A percentile compares a stretch with the other conserved stretches of the same genome.
Conservation (phyloP, 805 yeast genomes). For the Maudiozyma serrabonitensis region DNA sequence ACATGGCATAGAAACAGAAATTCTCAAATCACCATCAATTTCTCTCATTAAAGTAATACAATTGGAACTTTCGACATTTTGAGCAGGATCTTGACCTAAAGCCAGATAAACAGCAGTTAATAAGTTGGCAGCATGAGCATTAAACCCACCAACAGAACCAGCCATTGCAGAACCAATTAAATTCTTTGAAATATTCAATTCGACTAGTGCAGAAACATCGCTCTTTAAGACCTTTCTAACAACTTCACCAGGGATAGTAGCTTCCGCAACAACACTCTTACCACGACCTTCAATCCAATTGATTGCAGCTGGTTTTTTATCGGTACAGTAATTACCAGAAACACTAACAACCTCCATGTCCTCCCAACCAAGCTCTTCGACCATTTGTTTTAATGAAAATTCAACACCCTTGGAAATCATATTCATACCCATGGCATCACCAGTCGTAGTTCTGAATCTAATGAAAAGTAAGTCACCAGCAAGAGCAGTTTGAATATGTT, state of each 20-base stretch:
- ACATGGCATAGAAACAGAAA: slow-evolving; percentile 97
- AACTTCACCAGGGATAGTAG: slow-evolving; percentile 72
- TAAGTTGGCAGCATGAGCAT: slow-evolving; percentile 95
- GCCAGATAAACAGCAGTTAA: slow-evolving; percentile 93
- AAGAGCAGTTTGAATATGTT: slow-evolving; percentile 81
- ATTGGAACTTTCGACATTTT: slow-evolving; percentile 93
- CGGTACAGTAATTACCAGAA: slow-evolving; percentile 96
- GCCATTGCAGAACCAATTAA: slow-evolving; percentile 97
- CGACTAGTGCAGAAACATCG: slow-evolving; percentile 85
- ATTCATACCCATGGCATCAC: slow-evolving; percentile 99
- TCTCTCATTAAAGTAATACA: slow-evolving; percentile 95
- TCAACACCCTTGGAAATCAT: slow-evolving; percentile 99
- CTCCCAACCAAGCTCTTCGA: slow-evolving; percentile 78
- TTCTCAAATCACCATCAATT: slow-evolving; percentile 68
- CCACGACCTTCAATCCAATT: slow-evolving; percentile 99
- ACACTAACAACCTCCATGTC: slow-evolving; percentile 91
- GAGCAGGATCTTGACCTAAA: slow-evolving; percentile 99
- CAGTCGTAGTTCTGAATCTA: slow-evolving; percentile 96
- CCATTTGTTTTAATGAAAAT: slow-evolving; percentile 72
- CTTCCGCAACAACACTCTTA: slow-evolving; percentile 94
- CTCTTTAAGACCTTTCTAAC: slow-evolving; percentile 80
- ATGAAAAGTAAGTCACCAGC: slow-evolving; percentile 87
- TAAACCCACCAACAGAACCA: slow-evolving; percentile 95
- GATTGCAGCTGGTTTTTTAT: slow-evolving; percentile 94
- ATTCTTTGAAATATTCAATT: slow-evolving; percentile 80